Percentiles rank a stretch among this genome's conserved stretches.
phyloP scores from a whole-genome alignment of 768 basidiomycete genomes.

The Tylopilus sp. region DNA sequence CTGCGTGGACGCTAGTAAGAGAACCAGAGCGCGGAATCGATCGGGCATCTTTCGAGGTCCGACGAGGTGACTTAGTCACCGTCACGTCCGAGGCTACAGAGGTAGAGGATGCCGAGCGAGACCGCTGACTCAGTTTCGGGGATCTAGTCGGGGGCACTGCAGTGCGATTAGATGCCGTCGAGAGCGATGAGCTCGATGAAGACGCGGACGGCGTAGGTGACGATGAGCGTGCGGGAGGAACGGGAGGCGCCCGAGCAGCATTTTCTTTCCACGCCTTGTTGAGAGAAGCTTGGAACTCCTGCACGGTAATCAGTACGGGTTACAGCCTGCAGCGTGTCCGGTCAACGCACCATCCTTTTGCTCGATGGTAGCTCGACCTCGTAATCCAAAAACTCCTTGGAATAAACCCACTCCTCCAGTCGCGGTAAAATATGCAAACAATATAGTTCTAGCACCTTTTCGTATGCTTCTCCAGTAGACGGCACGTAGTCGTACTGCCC shows the following conservation, averaged over 20 bases:
- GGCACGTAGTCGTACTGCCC: slow-evolving; percentile 33
- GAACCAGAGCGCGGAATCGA: slow-evolving; percentile 12
- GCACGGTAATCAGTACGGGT: slow-evolving; percentile 7
- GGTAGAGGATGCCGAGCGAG: slow-evolving; percentile 19
- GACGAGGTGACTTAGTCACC: slow-evolving; percentile 20
- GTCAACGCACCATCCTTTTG: slow-evolving; percentile 48
- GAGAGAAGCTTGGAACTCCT: slow-evolving; percentile 33
- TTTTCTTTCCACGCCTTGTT: slow-evolving; percentile 32
- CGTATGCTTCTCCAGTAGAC: slow-evolving; percentile 54
- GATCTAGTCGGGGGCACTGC: slow-evolving; percentile 44
- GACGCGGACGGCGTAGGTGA: slow-evolving; percentile 55
- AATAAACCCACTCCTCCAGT: slow-evolving; percentile 78
- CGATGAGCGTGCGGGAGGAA: slow-evolving; percentile 32
- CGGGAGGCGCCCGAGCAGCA: slow-evolving; percentile 13
- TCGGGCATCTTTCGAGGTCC: slow-evolving; percentile 3
- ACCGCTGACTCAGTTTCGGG: slow-evolving; percentile 13
- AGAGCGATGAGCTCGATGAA: slow-evolving; percentile 62
- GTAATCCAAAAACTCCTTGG: slow-evolving; percentile 68
- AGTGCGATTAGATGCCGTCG: slow-evolving; percentile 71
- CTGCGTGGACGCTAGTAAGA: slow-evolving; percentile 9
- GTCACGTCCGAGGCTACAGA: slow-evolving; percentile 26
- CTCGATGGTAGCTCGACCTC: slow-evolving; percentile 58
- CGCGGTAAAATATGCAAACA: slow-evolving; percentile 69
- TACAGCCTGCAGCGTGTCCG: background rate
- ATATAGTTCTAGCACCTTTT: slow-evolving; percentile 74